Conservation (phyloP, 2,329 filamentous ascomycete species). For the Penicillium sp. region DNA sequence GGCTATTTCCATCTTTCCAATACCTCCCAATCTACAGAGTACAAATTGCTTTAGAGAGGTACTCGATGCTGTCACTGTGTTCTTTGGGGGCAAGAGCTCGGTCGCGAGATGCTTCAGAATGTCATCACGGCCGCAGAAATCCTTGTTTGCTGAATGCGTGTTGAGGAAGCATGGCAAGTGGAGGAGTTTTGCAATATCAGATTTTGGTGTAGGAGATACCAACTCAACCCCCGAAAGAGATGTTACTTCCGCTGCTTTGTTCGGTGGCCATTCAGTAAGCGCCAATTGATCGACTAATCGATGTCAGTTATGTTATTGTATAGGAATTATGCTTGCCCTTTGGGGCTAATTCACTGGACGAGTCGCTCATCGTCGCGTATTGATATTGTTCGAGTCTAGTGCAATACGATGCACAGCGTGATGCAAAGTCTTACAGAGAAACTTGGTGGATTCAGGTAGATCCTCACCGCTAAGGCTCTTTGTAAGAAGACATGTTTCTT, state of each 20-base stretch:
- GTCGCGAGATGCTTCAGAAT: constrained; percentile 22
- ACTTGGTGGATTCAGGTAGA: not conserved
- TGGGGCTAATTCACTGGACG: constrained; percentile 20
- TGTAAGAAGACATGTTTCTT: not conserved
- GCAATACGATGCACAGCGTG: constrained; percentile 6
- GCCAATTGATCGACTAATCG: not conserved
- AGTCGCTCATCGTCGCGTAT: too few relatives aligned
- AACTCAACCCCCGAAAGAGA: not conserved
- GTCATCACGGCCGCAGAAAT: constrained; percentile 26
- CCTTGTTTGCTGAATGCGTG: constrained; percentile 11
- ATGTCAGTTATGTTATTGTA: too few relatives aligned
- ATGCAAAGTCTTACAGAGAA: not conserved
- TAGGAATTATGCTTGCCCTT: constrained; percentile 8
- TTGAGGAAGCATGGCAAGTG: constrained; percentile 1
- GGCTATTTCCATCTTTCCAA: constrained; percentile 33
- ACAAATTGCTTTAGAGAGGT: constrained; percentile 21
- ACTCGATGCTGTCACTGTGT: constrained; percentile 5
- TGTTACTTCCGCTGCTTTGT: not conserved
- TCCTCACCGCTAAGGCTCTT: not conserved
- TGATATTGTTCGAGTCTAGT: constrained; percentile 11
- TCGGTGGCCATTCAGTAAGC: not conserved
- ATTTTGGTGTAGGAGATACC: not conserved
- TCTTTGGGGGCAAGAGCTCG: constrained; percentile 23
- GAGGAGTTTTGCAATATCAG: not conserved
- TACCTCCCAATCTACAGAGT: constrained; percentile 25